Evolutionary conservation across 208 protist species (phyloP).

Genomic region (Leishmania mexicana): DNA sequence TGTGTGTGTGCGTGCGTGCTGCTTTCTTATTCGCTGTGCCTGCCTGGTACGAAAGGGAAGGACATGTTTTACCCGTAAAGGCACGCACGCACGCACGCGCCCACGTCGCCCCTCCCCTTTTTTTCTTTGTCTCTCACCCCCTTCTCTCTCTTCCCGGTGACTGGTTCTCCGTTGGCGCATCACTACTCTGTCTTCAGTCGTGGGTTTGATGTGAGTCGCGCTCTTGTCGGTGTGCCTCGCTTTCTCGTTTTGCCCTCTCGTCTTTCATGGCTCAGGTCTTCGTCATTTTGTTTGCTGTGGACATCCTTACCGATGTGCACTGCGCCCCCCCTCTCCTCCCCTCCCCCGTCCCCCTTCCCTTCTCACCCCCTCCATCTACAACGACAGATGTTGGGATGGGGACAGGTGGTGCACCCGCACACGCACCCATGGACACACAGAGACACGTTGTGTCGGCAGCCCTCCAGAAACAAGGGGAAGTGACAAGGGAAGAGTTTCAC

Average conservation of each 20-base stretch:
- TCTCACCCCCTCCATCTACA: background rate
- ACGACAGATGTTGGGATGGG: no score
- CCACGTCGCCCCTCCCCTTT: no score
- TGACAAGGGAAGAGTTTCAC: background rate
- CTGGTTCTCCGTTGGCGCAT: background rate
- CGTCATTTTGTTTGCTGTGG: no score
- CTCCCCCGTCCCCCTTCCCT: background rate
- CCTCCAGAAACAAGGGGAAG: background rate
- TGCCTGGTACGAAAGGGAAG: background rate
- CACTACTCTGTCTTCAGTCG: background rate
- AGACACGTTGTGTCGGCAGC: background rate
- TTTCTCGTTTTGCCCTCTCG: background rate
- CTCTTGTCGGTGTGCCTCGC: no score
- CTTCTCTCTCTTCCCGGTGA: background rate
- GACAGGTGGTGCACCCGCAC: background rate
- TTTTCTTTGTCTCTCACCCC: no score
- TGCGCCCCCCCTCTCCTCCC: no score
- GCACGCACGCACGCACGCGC: no score
- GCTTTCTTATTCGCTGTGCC: background rate
- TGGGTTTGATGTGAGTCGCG: no score
- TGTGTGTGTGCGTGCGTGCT: background rate
- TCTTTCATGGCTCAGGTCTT: background rate
- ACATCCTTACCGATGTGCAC: background rate
- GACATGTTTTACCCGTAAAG: no score
- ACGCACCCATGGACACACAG: background rate